Evolutionary conservation across 352 stramenopile genomes (phyloP).

Genomic region (Globisporangium alternatum): DNA sequence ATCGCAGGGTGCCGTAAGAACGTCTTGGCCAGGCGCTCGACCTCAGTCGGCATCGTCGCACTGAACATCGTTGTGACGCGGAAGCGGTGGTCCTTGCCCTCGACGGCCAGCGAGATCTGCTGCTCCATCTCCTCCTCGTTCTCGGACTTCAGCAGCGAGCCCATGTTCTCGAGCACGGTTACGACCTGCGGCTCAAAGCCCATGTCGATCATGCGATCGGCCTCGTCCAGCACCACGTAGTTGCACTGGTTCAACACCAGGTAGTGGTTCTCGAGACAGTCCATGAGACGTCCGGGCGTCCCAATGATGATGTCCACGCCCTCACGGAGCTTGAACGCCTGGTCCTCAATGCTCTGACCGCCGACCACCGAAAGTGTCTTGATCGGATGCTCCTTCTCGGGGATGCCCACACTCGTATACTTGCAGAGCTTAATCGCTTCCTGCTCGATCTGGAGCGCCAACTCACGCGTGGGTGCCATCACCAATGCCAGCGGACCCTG

Average conservation of each 20-base stretch:
- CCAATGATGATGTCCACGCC: slow-evolving; percentile 98
- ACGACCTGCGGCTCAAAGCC: slow-evolving; percentile 97
- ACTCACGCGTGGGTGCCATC: slow-evolving; percentile 98
- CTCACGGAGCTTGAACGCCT: slow-evolving; percentile 94
- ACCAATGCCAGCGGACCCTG: slow-evolving; percentile 96
- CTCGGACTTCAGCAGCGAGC: slow-evolving; percentile 94
- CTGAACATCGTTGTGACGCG: slow-evolving; percentile 97
- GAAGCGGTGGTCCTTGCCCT: slow-evolving; percentile 64
- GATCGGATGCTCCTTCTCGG: slow-evolving; percentile 60
- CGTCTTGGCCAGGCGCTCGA: slow-evolving; percentile 96
- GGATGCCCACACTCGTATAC: slow-evolving; percentile 71
- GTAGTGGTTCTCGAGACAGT: slow-evolving; percentile 97
- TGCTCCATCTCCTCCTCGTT: slow-evolving; percentile 96
- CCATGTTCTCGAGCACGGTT: slow-evolving; percentile 96
- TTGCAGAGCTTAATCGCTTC: slow-evolving; percentile 92
- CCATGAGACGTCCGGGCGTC: slow-evolving; percentile 97
- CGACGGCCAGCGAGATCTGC: slow-evolving; percentile 75
- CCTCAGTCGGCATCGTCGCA: slow-evolving; percentile 97
- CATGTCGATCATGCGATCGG: slow-evolving; percentile 97
- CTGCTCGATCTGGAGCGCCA: slow-evolving; percentile 98
- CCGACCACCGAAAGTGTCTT: slow-evolving; percentile 90
- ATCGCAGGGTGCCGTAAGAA: slow-evolving; percentile 97
- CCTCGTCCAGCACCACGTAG: slow-evolving; percentile 99
- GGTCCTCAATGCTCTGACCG: slow-evolving; percentile 95
- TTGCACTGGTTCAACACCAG: slow-evolving; percentile 99